Evolutionary conservation across 2,329 filamentous ascomycete genomes (phyloP).

Genomic region (Aspergillus awamori): DNA sequence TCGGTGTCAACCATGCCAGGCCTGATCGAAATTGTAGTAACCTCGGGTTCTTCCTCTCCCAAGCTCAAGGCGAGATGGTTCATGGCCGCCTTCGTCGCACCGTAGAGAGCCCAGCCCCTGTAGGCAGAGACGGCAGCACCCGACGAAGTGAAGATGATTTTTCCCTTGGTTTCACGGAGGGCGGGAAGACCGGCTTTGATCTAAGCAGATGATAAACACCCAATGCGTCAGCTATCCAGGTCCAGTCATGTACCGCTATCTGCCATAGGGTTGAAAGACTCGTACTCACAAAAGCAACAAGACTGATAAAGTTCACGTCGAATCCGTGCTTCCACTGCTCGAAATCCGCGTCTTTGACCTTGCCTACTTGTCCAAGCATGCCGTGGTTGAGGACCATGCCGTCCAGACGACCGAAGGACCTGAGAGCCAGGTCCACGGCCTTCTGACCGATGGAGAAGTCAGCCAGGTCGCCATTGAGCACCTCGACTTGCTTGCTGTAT

Average conservation of each 20-base stretch:
- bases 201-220: constrained; percentile 12
- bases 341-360: constrained; percentile 66
- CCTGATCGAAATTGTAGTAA: constrained; percentile 32
- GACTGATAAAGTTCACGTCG: constrained; percentile 85
- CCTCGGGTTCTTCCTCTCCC: constrained; percentile 33
- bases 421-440: constrained; percentile 66
- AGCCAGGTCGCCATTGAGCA: constrained; percentile 60
- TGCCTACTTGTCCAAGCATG: constrained; percentile 72
- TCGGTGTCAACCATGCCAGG: constrained; percentile 42
- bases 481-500: constrained; percentile 58
- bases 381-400: constrained; percentile 89
- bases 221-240: not conserved
- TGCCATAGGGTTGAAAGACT: constrained; percentile 3
- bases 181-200: constrained; percentile 36
- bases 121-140: constrained; percentile 38
- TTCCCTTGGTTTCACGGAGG: constrained; percentile 38
- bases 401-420: constrained; percentile 73
- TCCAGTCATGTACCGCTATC: not conserved
- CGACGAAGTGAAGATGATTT: constrained; percentile 42
- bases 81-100: constrained; percentile 42
- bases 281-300: constrained; percentile 69
- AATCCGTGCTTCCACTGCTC: constrained; percentile 77
- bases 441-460: constrained; percentile 59
- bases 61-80: constrained; percentile 35
- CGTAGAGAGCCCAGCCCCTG: constrained; percentile 41